phyloP scores from a whole-genome alignment of 106 monocot species.

The Vanilla planifolia region DNA sequence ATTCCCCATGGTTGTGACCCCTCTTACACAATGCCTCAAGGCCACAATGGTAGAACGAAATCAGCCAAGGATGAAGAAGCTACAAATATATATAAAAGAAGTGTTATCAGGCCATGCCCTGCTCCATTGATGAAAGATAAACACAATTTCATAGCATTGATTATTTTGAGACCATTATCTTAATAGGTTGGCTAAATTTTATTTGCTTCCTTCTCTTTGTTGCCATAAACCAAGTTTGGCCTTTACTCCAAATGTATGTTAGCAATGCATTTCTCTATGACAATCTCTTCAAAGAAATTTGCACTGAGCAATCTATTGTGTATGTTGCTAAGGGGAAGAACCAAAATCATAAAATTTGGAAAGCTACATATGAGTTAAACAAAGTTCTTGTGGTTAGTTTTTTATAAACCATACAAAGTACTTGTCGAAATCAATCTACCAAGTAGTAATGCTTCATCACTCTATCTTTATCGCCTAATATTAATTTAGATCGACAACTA shows the following conservation, averaged over 20 bases:
- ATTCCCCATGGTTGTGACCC: too few species aligned
- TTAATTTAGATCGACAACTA: not conserved
- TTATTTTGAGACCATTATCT: not conserved
- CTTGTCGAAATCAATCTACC: not conserved
- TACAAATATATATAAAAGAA: too few species aligned
- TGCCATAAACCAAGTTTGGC: not conserved
- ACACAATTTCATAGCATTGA: not conserved
- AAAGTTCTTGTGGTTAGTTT: not conserved
- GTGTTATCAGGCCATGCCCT: too few species aligned
- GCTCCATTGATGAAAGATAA: too few species aligned
- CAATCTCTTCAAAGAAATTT: not conserved
- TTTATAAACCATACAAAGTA: not conserved
- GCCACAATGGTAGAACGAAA: too few species aligned
- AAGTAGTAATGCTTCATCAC: not conserved
- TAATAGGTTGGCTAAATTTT: not conserved
- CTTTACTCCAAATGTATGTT: not conserved
- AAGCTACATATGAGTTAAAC: not conserved
- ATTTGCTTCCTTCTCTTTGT: not conserved
- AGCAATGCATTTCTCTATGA: not conserved
- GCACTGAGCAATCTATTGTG: not conserved
- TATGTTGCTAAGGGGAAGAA: not conserved
- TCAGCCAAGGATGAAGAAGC: too few species aligned
- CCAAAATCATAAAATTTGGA: not conserved
- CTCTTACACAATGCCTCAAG: too few species aligned
- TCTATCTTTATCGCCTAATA: not conserved